Conservation (phyloP, 225 moss, liverwort and hornwort genomes). For the Lunularia cruciata region DNA sequence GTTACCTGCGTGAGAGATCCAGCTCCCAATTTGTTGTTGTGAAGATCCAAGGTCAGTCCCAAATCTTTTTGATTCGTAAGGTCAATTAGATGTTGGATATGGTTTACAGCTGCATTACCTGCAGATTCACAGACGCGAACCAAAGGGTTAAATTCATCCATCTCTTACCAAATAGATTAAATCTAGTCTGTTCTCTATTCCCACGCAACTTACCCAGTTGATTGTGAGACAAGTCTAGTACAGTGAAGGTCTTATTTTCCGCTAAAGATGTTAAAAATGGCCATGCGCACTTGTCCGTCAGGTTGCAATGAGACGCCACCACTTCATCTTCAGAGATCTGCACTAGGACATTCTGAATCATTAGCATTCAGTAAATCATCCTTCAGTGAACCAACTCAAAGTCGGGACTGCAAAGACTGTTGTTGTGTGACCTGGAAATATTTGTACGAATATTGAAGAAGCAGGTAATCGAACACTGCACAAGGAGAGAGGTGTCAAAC, state of each 20-base stretch:
- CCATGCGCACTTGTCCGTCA: constrained; percentile 62
- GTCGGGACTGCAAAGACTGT: too few species aligned
- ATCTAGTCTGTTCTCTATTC: too few species aligned
- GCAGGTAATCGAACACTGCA: too few species aligned
- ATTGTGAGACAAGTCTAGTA: constrained; percentile 90
- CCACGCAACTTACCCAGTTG: constrained; percentile 50
- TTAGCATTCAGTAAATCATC: too few species aligned
- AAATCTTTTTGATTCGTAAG: constrained; percentile 75
- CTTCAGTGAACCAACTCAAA: too few species aligned
- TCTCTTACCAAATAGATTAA: too few species aligned
- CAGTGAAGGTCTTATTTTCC: constrained; percentile 75
- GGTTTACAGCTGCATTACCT: constrained; percentile 87
- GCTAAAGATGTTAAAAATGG: constrained; percentile 75
- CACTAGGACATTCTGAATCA: not conserved
- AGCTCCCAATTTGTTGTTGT: constrained; percentile 84
- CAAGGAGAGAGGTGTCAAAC: too few species aligned
- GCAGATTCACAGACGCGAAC: constrained; percentile 23
- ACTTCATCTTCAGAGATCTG: constrained; percentile 92
- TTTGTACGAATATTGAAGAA: too few species aligned
- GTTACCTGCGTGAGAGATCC: constrained; percentile 87
- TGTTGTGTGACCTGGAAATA: too few species aligned
- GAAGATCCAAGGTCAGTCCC: constrained; percentile 91
- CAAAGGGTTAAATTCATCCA: too few species aligned
- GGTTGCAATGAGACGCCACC: constrained; percentile 68
- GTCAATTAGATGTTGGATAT: constrained; percentile 82